Evolutionary conservation across 371 early-diverging fungal genomes (phyloP).

Genomic region (Mortierella sp.): DNA sequence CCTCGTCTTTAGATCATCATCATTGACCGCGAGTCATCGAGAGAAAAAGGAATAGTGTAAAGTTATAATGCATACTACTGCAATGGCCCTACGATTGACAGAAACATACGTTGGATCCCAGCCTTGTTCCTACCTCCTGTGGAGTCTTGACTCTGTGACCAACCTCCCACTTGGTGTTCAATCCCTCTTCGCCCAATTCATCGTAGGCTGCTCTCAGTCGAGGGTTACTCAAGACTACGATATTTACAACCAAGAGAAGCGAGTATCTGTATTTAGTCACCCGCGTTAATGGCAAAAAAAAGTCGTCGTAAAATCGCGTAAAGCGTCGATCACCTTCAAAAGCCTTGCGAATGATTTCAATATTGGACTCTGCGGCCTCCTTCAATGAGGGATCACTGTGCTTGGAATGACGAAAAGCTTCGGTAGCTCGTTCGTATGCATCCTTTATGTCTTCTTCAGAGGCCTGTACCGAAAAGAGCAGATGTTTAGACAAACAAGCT

Average conservation of each 20-base stretch:
- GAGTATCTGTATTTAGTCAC: too few relatives aligned
- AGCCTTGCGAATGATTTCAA: constrained; percentile 85
- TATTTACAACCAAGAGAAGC: too few relatives aligned
- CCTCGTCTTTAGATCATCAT: constrained; percentile 63
- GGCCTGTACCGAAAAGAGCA: constrained; percentile 60
- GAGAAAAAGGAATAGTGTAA: not conserved
- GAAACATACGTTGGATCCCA: too few relatives aligned
- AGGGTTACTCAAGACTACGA: constrained; percentile 86
- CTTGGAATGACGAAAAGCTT: constrained; percentile 93
- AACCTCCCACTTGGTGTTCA: constrained; percentile 79
- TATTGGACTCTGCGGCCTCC: constrained; percentile 75
- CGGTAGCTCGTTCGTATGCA: constrained; percentile 80
- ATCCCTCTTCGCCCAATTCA: constrained; percentile 89
- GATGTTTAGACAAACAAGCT: not conserved
- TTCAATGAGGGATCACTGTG: constrained; percentile 64
- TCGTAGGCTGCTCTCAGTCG: constrained; percentile 92
- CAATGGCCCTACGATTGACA: too few relatives aligned
- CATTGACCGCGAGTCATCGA: too few relatives aligned
- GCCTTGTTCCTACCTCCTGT: constrained; percentile 76
- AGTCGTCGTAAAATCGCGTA: too few relatives aligned
- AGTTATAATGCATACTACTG: not conserved
- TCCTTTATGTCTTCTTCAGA: constrained; percentile 88
- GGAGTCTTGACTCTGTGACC: constrained; percentile 81
- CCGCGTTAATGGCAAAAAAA: too few relatives aligned
- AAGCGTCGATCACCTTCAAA: constrained; percentile 75